phyloP scores from a whole-genome alignment of 805 yeast genomes.

The Pichia californica region DNA sequence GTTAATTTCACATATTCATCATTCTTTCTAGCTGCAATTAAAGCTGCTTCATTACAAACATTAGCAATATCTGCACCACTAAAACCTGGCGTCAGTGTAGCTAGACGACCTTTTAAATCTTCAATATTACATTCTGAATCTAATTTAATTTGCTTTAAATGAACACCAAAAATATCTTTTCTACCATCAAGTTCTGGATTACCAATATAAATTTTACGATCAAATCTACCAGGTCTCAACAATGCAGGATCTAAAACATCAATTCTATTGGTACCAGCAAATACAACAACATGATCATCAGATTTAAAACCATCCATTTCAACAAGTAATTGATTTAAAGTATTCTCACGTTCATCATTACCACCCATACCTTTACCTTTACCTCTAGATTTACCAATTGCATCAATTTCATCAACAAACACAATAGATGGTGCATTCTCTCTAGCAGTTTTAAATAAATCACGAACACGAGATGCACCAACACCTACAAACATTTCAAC shows the following conservation, averaged over 20 bases:
- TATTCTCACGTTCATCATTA: conserved; percentile 90
- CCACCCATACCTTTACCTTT: conserved; percentile 72
- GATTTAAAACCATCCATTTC: conserved; percentile 94
- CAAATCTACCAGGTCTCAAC: conserved; percentile 92
- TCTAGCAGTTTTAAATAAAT: conserved; percentile 82
- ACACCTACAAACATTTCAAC: conserved; percentile 98
- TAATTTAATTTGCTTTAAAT: conserved; percentile 55
- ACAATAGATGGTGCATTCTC: conserved; percentile 86
- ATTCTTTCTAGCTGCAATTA: conserved; percentile 80
- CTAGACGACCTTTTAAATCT: conserved; percentile 71
- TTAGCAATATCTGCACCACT: conserved; percentile 96
- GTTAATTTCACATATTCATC: conserved; percentile 52
- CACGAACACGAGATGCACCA: conserved; percentile 93
- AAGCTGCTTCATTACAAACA: conserved; percentile 90
- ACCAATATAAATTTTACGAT: conserved; percentile 81
- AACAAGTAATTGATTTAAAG: conserved; percentile 84
- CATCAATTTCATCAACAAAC: conserved; percentile 93
- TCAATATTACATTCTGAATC: conserved; percentile 41
- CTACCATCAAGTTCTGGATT: conserved; percentile 87
- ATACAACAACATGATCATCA: conserved; percentile 85
- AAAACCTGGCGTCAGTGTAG: conserved; percentile 91
- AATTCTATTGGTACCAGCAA: conserved; percentile 92
- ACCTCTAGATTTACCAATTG: conserved; percentile 81
- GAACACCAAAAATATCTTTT: conserved; percentile 78
- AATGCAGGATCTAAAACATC: conserved; percentile 87